Evolutionary conservation across 345 rosid species (phyloP), one percentile per base, ranked within the genome.

Genomic region (Citrus sp.): DNA sequence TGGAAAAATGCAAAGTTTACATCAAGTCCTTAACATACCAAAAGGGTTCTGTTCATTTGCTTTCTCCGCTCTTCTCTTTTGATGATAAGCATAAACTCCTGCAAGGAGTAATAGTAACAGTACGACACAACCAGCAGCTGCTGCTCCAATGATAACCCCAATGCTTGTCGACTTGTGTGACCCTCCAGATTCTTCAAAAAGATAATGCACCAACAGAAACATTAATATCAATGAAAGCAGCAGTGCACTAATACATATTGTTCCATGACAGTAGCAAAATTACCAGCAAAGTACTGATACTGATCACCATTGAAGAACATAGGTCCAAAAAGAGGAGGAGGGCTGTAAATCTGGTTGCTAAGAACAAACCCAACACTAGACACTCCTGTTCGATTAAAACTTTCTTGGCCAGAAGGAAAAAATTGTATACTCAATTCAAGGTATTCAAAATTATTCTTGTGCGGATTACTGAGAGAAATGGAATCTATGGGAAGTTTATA

Each of bases 61-160:
- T 86, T 72, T 86, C 58, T 89, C 80, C 71, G 97, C 98, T 88
- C 82, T 92, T 85, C 73, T 89, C 84, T 89, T 96, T 77, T 94
- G 98, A 64, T 81, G 89, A 61, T 77, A 82, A 75, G 91, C 94
- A 58, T 94, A 96, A 76, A 90, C 21, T 32, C 93, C 98, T 7
- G 94, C 97, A 46, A 90, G 60, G 34, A 82, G 75, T 82, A 89
- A 83, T 37, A 97, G 77, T 42, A 87, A 8, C 68, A 94, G 30
- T 67, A 96, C 87, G 78, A 85, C 82, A 35, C 32, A 65, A 34
- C 84, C 92, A 76, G 93, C 98, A 73, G 78, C 93, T 49, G 79
- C 82, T 67, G 97, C 98, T 82, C 98, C 99, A 6, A 89, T 83
- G 18, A 90, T 87, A 55, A 92, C 81, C 42, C 81, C 89, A 27